Evolutionary conservation across 192 early-diverging fungal genomes (phyloP).

Genomic region (Rhizophagus prolifer): DNA sequence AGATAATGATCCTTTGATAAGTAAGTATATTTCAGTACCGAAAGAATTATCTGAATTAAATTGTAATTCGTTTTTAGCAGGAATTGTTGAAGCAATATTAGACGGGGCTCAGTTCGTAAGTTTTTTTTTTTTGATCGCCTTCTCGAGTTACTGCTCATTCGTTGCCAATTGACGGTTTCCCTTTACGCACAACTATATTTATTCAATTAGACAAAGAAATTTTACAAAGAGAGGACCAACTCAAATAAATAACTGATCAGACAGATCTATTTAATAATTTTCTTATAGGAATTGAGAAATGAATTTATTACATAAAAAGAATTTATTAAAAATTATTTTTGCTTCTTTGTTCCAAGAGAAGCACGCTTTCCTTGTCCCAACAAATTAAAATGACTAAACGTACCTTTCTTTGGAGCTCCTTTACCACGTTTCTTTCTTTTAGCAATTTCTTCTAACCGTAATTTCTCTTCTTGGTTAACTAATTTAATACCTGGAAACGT

Average conservation of each 20-base stretch:
- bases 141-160: slow-evolving; percentile 90
- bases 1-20: slow-evolving; percentile 93
- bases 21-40: slow-evolving; percentile 91
- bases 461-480: slow-evolving; percentile 61
- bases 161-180: slow-evolving; percentile 82
- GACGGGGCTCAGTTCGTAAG: slow-evolving; percentile 89
- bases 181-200: slow-evolving; percentile 88
- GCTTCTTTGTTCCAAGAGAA: background rate
- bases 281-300: too few relatives aligned
- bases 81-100: slow-evolving; percentile 93
- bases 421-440: slow-evolving; percentile 71
- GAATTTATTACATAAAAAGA: background rate
- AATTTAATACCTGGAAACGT: slow-evolving; percentile 53
- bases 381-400: background rate
- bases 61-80: slow-evolving; percentile 92
- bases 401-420: slow-evolving; percentile 77
- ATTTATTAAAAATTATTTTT: background rate
- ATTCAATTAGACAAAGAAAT: slow-evolving; percentile 92
- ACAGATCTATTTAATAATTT: background rate
- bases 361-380: background rate
- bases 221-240: slow-evolving; percentile 70
- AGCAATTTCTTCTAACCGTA: slow-evolving; percentile 65
- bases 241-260: slow-evolving; percentile 42
- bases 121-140: slow-evolving; percentile 45
- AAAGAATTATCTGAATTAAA: slow-evolving; percentile 91